Base-by-base conservation (phyloP, 2,329 filamentous ascomycete genomes). In the Colletotrichum tropicicola region DNA sequence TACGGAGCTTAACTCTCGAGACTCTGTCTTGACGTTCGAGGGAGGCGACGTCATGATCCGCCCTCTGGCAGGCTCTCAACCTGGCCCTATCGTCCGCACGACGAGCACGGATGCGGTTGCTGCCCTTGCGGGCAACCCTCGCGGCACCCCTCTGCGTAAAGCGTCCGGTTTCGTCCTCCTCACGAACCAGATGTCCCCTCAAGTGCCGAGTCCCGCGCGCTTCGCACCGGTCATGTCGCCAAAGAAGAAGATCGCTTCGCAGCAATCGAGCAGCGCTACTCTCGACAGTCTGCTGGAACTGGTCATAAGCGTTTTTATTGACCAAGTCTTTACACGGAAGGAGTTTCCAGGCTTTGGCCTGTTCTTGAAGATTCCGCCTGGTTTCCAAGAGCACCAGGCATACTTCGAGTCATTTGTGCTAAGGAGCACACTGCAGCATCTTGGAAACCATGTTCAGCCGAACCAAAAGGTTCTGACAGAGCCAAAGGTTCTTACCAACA, bases 351-450 rank as follows among this genome's bases (percentile, higher is more conserved):
- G 96, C 0, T 92, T 99, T 56, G 90, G 91, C 0, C 80, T 99
- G 9, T 97, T 93, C 72, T 82, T 92, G 56, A 97, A 96, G 74
- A 91, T 95, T 0, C 96, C 97, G 2, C 93, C 96, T 1, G 94
- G 95, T 0, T 97, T 97, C 72, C 89, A 95, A 70, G 96, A 98
- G 74, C 94, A 98, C 70, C 94, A 98, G 72, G 93, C 94, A 0
- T 97, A 94, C 74, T 98, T 99, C 69, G 93, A 97, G 73, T 97
- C 96, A 0, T 98, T 94, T 73, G 82, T 98, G 3, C 81, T 98
- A 19, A 88, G 90, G 27, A 91, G 91, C 68, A 89, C 92, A 0
- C 86, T 98, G 47, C 85, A 89, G 3, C 88, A 91, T 28, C 79
- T 97, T 15, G 87, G 87, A 32, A 91, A 87, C 61, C 84, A 88